These are phyloP conservation scores for Eimeria necatrix DNA, from an alignment of 169 alveolate genomes.

Conservation along the genomic window DNA sequence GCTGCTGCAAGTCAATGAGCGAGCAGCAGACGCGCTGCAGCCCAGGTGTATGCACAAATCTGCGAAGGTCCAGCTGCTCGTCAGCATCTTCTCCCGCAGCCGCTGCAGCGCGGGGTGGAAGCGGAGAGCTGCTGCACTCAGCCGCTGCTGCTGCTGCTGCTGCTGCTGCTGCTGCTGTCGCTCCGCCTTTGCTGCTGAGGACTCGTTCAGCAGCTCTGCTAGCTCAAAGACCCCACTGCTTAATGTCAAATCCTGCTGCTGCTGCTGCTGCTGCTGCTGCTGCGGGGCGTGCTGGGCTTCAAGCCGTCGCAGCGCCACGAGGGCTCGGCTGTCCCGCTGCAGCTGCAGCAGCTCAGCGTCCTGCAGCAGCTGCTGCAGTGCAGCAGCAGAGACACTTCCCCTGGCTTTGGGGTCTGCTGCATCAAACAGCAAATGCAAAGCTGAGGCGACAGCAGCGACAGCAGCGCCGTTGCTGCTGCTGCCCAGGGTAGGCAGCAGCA, in stretches of 20 bases:
- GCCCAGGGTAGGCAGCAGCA: conserved; percentile 26
- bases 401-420: conserved; percentile 59
- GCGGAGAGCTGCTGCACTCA: conserved; percentile 49
- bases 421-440: conserved; percentile 60
- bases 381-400: conserved; percentile 60
- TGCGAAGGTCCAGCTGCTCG: conserved; percentile 66
- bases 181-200: background rate
- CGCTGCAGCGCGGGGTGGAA: conserved; percentile 63
- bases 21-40: conserved; percentile 46
- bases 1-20: conserved; percentile 24
- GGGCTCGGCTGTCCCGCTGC: conserved; percentile 71
- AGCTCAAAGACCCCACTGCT: conserved; percentile 35
- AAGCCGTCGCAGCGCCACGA: conserved; percentile 24
- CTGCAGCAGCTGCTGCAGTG: conserved; percentile 71
- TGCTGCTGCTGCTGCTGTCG: conserved; percentile 39
- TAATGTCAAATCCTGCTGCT: background rate
- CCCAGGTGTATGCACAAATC: conserved; percentile 48
- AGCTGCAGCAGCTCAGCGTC: conserved; percentile 72
- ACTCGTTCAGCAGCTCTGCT: conserved; percentile 26
- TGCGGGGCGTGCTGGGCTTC: conserved; percentile 38
- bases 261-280: conserved; percentile 52
- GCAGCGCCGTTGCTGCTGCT: conserved; percentile 65
- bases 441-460: background rate
- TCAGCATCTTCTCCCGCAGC: conserved; percentile 61
- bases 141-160: conserved; percentile 50